These are phyloP conservation scores for Leccinum incarnatum DNA, from an alignment of 768 basidiomycete species.

Conservation along the genomic window DNA sequence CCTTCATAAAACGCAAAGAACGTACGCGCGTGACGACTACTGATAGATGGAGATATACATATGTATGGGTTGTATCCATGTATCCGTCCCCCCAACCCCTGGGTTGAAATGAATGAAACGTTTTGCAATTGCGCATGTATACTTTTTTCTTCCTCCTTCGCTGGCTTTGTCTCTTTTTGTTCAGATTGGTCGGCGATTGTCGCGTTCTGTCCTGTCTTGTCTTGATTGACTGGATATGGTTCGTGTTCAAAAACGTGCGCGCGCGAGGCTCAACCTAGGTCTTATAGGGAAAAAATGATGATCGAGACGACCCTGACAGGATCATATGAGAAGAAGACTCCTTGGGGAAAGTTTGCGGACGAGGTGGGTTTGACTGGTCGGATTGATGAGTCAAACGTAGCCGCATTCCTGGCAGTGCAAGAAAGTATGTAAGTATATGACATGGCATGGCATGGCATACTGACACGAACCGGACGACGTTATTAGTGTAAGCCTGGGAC, in stretches of 20 bases:
- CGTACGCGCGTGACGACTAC: neutral
- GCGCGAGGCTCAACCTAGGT: neutral
- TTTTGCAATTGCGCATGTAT: neutral
- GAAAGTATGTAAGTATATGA: neutral
- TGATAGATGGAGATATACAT: neutral
- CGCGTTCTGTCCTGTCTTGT: neutral
- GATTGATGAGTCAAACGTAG: neutral
- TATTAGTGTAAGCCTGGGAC: neutral
- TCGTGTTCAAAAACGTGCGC: neutral
- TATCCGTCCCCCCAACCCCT: neutral
- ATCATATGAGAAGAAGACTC: neutral
- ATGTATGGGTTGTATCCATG: neutral
- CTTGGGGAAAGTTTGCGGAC: neutral
- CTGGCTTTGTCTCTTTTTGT: slow-evolving; percentile 9
- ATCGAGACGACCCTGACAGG: slow-evolving; percentile 10
- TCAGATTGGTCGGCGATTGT: slow-evolving; percentile 3
- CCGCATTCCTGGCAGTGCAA: slow-evolving; percentile 4
- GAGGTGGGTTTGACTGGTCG: neutral
- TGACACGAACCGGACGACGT: neutral
- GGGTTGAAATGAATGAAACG: neutral
- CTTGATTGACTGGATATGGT: neutral
- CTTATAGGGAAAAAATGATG: neutral
- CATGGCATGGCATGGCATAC: neutral
- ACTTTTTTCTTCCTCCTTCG: neutral
- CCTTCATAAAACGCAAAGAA: slow-evolving; percentile 16